phyloP scores from a whole-genome alignment of 2,329 filamentous ascomycete genomes.

The Aspergillus candidus region DNA sequence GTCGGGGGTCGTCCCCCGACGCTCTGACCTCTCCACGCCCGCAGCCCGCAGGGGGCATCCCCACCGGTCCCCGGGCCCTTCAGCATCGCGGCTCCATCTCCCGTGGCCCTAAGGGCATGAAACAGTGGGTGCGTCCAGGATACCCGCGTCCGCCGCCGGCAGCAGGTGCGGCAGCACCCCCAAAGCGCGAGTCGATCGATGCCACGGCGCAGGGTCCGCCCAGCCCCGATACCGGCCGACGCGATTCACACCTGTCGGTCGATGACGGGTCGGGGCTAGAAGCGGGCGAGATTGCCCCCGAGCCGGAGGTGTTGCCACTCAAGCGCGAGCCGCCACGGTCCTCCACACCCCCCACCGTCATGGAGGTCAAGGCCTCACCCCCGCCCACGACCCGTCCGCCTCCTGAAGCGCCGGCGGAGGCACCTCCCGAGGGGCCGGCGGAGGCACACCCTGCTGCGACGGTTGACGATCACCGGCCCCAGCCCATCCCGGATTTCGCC shows the following conservation, averaged over 20 bases:
- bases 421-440: neutral
- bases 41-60: constrained; percentile 29
- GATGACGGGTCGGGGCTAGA: constrained; percentile 13
- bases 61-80: constrained; percentile 39
- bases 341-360: neutral
- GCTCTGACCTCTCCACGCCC: constrained; percentile 34
- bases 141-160: constrained; percentile 24
- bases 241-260: constrained; percentile 9
- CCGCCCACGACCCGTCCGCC: neutral
- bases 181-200: constrained; percentile 30
- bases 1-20: constrained; percentile 25
- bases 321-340: neutral
- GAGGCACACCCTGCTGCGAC: constrained; percentile 2
- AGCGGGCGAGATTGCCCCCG: constrained; percentile 12
- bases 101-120: constrained; percentile 31
- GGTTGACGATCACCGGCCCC: constrained; percentile 7
- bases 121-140: constrained; percentile 36
- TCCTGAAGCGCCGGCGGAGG: neutral
- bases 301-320: constrained; percentile 6
- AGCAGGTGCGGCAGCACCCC: constrained; percentile 11
- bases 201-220: constrained; percentile 20
- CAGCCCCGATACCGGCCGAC: constrained; percentile 14
- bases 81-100: constrained; percentile 28
- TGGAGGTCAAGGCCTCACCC: neutral
- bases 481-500: constrained; percentile 29